These are phyloP conservation scores for Pythium phragmiticola DNA, from an alignment of 352 stramenopile genomes.

Conservation along the genomic window DNA sequence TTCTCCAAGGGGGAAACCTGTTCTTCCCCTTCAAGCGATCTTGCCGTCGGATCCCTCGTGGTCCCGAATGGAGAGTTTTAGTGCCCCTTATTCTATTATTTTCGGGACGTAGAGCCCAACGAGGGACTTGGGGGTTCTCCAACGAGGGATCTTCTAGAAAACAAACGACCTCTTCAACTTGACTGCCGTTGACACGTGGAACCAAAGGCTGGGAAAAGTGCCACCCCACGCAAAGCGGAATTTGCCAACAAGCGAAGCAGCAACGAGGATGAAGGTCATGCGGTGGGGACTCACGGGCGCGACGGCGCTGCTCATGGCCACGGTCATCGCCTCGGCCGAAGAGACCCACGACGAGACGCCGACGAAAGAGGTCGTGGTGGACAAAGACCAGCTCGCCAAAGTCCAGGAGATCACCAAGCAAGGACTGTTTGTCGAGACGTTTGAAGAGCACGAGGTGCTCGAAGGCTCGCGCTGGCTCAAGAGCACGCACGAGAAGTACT, in stretches of 20 bases:
- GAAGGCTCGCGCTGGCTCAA: constrained; percentile 80
- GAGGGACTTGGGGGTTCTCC: not conserved
- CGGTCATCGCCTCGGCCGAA: constrained; percentile 16
- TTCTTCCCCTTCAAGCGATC: constrained; percentile 34
- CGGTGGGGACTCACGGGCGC: constrained; percentile 42
- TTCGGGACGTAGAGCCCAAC: not conserved
- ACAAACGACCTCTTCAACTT: constrained; percentile 23
- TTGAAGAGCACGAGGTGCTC: constrained; percentile 56
- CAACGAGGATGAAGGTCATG: constrained; percentile 53
- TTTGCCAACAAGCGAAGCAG: constrained; percentile 10
- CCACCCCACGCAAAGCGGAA: constrained; percentile 6
- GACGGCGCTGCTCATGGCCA: constrained; percentile 43
- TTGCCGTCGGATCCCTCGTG: constrained; percentile 22
- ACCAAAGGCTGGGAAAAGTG: not conserved
- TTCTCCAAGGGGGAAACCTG: not conserved
- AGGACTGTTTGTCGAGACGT: constrained; percentile 77
- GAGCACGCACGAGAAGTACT: constrained; percentile 82
- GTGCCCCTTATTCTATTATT: constrained; percentile 1
- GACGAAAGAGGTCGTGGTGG: constrained; percentile 22
- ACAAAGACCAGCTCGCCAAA: constrained; percentile 39
- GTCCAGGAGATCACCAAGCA: constrained; percentile 52
- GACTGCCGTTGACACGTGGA: constrained; percentile 24
- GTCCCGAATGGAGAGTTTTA: constrained; percentile 5
- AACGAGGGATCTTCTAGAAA: constrained; percentile 37
- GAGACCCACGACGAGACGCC: constrained; percentile 6